Conservation (phyloP, 164 flowering plant genomes). For the Magnolia officinalis region DNA sequence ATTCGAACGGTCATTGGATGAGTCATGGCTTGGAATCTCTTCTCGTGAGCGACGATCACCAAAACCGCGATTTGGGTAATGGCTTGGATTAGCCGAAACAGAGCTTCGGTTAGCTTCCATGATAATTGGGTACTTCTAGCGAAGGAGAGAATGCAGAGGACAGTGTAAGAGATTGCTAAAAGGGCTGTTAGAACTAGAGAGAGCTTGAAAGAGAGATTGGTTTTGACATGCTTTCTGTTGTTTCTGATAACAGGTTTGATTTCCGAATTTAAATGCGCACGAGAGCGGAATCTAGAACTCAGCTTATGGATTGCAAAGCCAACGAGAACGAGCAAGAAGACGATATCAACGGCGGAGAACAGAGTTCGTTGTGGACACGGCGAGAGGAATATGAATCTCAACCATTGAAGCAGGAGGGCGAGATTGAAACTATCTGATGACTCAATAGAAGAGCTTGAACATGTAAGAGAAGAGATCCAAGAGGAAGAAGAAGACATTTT, state of each 20-base stretch:
- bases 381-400: constrained; percentile 70
- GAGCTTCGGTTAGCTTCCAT: constrained; percentile 51
- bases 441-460: constrained; percentile 28
- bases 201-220: constrained; percentile 51
- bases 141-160: constrained; percentile 44
- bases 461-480: constrained; percentile 48
- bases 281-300: constrained; percentile 31
- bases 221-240: constrained; percentile 20
- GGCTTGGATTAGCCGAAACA: constrained; percentile 61
- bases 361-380: constrained; percentile 84
- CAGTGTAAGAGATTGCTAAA: constrained; percentile 35
- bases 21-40: constrained; percentile 48
- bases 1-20: constrained; percentile 69
- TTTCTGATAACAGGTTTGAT: constrained; percentile 34
- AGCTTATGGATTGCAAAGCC: constrained; percentile 41
- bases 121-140: constrained; percentile 14
- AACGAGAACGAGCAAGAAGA: constrained; percentile 50
- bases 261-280: constrained; percentile 15
- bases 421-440: constrained; percentile 18
- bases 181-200: constrained; percentile 38
- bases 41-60: constrained; percentile 61
- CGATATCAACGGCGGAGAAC: constrained; percentile 40
- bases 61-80: constrained; percentile 43
- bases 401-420: constrained; percentile 44
- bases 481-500: constrained; percentile 12